Percentiles rank a stretch among this genome's conserved stretches.
Conservation (phyloP, 352 stramenopile genomes). For the Pythium aphanidermatum region DNA sequence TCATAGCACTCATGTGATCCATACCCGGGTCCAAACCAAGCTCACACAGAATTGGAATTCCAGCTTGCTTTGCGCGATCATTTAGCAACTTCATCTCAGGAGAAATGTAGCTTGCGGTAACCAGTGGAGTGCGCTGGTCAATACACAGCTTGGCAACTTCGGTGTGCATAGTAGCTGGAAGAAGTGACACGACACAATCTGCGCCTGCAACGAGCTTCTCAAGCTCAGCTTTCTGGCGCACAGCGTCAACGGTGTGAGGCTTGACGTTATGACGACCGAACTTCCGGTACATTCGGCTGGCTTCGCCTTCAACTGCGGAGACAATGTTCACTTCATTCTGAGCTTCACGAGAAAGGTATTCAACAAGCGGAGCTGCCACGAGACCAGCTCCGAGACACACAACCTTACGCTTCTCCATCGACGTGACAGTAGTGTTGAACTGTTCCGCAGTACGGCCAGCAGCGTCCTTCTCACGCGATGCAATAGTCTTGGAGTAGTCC, state of each 20-base stretch:
- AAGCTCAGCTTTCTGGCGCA: constrained; percentile 49
- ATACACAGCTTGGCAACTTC: constrained; percentile 88
- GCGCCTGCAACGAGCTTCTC: constrained; percentile 61
- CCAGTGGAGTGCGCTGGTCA: constrained; percentile 75
- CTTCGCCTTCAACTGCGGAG: constrained; percentile 68
- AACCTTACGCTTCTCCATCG: constrained; percentile 69
- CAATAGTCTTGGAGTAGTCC: constrained; percentile 68
- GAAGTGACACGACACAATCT: constrained; percentile 92
- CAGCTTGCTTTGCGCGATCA: constrained; percentile 56
- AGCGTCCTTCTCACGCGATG: constrained; percentile 43
- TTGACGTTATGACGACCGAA: constrained; percentile 60
- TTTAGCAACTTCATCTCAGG: constrained; percentile 89
- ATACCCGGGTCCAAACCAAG: constrained; percentile 95
- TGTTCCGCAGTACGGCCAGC: constrained; percentile 23
- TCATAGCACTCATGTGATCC: constrained; percentile 97
- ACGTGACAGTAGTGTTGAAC: constrained; percentile 29
- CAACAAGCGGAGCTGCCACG: constrained; percentile 76
- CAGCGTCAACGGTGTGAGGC: constrained; percentile 76
- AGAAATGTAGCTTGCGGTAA: constrained; percentile 95
- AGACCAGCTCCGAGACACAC: constrained; percentile 85
- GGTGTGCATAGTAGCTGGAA: constrained; percentile 93
- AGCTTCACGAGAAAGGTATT: constrained; percentile 76
- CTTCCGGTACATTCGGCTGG: constrained; percentile 59
- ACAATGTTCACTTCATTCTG: constrained; percentile 71
- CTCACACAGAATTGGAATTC: constrained; percentile 93